A percentile compares a stretch with the other conserved stretches of the same genome.
These are phyloP conservation scores for Cucurbita maxima DNA, from an alignment of 306 rosid genomes.

Conservation along the genomic window DNA sequence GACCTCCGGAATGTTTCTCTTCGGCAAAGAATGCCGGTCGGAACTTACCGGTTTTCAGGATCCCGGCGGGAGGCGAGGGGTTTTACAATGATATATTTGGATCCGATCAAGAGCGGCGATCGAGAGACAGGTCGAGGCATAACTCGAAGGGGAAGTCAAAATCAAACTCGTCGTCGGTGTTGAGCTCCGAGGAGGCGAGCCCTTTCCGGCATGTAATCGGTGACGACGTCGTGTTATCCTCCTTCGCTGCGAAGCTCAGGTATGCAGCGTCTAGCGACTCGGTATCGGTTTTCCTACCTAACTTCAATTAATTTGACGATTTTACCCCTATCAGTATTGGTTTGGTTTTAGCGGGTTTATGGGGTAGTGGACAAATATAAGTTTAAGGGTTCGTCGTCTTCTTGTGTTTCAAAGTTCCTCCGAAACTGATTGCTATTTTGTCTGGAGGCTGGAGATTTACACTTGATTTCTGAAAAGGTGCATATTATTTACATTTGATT, in stretches of 20 bases:
- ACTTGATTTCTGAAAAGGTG: neutral
- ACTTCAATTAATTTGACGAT: conserved; percentile 12
- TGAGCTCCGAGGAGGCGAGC: conserved; percentile 81
- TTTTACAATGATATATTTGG: conserved; percentile 68
- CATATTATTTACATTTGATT: neutral
- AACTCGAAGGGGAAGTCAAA: conserved; percentile 46
- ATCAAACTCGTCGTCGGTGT: conserved; percentile 62
- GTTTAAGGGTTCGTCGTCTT: neutral
- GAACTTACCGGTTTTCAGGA: conserved; percentile 50
- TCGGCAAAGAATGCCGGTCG: conserved; percentile 22
- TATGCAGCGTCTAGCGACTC: conserved; percentile 9
- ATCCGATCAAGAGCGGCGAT: conserved; percentile 54
- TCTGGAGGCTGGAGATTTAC: neutral
- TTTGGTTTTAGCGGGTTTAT: neutral
- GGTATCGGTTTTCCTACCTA: neutral
- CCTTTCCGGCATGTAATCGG: conserved; percentile 48
- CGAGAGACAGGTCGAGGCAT: conserved; percentile 57
- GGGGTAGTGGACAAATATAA: neutral
- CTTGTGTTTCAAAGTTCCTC: neutral
- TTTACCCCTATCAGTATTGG: conserved; percentile 13
- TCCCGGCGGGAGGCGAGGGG: conserved; percentile 37
- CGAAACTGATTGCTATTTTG: conserved; percentile 2
- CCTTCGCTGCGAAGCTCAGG: conserved; percentile 72
- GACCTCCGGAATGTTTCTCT: conserved; percentile 20
- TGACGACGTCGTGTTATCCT: conserved; percentile 60